Evolutionary conservation across 2,329 filamentous ascomycete species (phyloP).

Genomic region (Pochonia chlamydosporia): DNA sequence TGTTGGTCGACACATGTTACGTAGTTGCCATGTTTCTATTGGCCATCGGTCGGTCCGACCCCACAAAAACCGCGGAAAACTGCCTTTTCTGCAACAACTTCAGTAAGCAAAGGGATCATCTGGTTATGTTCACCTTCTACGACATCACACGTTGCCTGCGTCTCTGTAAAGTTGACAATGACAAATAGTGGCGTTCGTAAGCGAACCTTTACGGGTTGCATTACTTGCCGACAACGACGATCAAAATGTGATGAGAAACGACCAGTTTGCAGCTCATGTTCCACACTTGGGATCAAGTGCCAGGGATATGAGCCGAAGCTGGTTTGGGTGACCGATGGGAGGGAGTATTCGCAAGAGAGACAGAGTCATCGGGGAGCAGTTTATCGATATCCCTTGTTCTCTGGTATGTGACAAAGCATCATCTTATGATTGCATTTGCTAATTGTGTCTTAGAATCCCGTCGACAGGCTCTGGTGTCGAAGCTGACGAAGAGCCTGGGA

Average conservation of each 20-base stretch:
- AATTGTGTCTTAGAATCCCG: not conserved
- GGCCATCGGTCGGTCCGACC: no score
- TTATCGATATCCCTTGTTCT: conserved; percentile 37
- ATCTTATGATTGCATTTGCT: conserved; percentile 22
- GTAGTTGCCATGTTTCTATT: no score
- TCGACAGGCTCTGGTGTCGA: conserved; percentile 1
- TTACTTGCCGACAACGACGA: conserved; percentile 31
- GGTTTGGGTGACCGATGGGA: conserved; percentile 23
- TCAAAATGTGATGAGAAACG: conserved; percentile 38
- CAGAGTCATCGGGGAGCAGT: conserved; percentile 19
- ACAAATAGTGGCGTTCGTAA: no score
- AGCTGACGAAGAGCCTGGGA: conserved; percentile 26
- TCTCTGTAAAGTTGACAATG: no score
- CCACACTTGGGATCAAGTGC: conserved; percentile 26
- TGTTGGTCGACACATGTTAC: no score
- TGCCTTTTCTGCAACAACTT: no score
- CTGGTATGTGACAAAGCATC: conserved; percentile 25
- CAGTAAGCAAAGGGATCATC: no score
- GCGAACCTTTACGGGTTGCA: conserved; percentile 26
- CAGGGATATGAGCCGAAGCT: conserved; percentile 32
- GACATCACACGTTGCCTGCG: no score
- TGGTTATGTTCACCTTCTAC: no score
- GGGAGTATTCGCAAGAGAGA: conserved; percentile 15
- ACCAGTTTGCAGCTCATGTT: conserved; percentile 32
- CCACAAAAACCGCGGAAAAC: no score